Evolutionary conservation across 139 green algal species (phyloP).

Genomic region (Auxenochlorella pyrenoidosa): DNA sequence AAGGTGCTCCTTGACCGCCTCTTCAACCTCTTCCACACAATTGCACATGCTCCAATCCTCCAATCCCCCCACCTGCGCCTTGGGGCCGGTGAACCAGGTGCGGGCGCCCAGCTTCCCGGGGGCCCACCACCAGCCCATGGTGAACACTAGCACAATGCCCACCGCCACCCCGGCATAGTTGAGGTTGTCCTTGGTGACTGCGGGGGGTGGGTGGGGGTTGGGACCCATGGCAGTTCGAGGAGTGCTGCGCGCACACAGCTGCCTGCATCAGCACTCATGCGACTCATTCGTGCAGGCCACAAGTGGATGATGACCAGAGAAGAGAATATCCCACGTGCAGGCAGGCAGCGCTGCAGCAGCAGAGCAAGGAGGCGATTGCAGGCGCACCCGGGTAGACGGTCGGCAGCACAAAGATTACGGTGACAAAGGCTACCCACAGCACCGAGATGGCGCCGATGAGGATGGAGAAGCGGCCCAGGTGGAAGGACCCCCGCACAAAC

Average conservation of each 20-base stretch:
- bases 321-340: too few species aligned
- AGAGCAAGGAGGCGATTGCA: too few species aligned
- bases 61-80: not conserved
- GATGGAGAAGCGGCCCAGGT: conserved; percentile 40
- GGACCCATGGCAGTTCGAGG: too few species aligned
- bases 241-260: too few species aligned
- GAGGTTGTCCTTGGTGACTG: conserved; percentile 46
- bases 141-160: conserved; percentile 50
- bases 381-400: conserved; percentile 41
- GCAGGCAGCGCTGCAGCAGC: too few species aligned
- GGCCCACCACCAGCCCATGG: conserved; percentile 44
- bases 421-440: conserved; percentile 56
- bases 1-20: too few species aligned
- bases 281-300: too few species aligned
- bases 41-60: too few species aligned
- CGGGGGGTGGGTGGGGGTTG: too few species aligned
- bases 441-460: conserved; percentile 30
- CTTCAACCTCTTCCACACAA: too few species aligned
- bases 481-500: conserved; percentile 50
- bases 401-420: conserved; percentile 55
- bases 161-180: conserved; percentile 63
- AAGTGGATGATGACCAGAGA: too few species aligned
- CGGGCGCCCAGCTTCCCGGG: not conserved
- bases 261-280: too few species aligned
- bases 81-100: conserved; percentile 47